Percentiles rank a stretch among this genome's conserved stretches.
Conservation (phyloP, 192 early-diverging fungal species). For the Coemansia sp. region DNA sequence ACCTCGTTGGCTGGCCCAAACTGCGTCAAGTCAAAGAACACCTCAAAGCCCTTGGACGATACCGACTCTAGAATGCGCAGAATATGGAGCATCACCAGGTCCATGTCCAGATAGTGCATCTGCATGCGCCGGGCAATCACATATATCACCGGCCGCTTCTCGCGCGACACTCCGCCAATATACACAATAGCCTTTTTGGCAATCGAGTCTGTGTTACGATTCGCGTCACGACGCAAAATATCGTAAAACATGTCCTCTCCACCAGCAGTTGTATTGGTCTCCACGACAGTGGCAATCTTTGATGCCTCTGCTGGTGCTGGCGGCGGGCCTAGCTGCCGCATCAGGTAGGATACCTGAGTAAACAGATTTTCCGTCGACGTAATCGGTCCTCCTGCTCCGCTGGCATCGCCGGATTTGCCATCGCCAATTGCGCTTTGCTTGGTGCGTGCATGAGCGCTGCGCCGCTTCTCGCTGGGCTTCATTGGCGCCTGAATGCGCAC, state of each 20-base stretch:
- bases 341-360: slow-evolving; percentile 76
- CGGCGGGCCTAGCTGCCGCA: slow-evolving; percentile 86
- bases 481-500: slow-evolving; percentile 25
- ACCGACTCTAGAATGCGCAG: slow-evolving; percentile 67
- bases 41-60: slow-evolving; percentile 68
- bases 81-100: slow-evolving; percentile 74
- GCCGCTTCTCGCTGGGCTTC: slow-evolving; percentile 41
- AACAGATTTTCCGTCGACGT: slow-evolving; percentile 66
- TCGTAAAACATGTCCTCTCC: slow-evolving; percentile 56
- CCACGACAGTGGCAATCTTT: slow-evolving; percentile 26
- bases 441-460: slow-evolving; percentile 27
- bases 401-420: slow-evolving; percentile 1
- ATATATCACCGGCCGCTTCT: slow-evolving; percentile 78
- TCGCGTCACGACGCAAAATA: slow-evolving; percentile 69
- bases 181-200: slow-evolving; percentile 74
- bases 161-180: slow-evolving; percentile 74
- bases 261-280: slow-evolving; percentile 13
- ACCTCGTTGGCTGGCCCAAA: slow-evolving; percentile 80
- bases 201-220: slow-evolving; percentile 65
- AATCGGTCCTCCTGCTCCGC: slow-evolving; percentile 17
- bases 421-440: not conserved
- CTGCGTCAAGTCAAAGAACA: slow-evolving; percentile 80
- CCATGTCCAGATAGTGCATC: slow-evolving; percentile 78
- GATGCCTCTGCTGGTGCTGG: slow-evolving; percentile 56
- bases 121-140: slow-evolving; percentile 76